Evolutionary conservation across 1,284 basidiomycete genomes (phyloP).

Genomic region (Phellopilus nigrolimitatus): DNA sequence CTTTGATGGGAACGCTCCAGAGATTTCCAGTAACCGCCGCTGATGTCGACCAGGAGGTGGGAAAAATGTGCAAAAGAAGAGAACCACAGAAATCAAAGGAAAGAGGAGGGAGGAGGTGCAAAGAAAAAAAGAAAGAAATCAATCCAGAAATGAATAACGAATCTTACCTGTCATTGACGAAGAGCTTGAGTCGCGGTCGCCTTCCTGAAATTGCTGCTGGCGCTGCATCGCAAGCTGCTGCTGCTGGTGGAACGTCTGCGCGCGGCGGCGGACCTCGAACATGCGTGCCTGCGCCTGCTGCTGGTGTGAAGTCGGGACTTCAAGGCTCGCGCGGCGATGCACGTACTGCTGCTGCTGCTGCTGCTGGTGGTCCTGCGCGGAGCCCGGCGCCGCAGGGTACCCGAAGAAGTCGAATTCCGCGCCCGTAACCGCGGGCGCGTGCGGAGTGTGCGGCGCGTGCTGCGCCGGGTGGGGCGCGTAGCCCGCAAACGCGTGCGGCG

Average conservation of each 20-base stretch:
- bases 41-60: not conserved
- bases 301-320: not conserved
- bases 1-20: conserved; percentile 6
- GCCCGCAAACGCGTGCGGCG: not conserved
- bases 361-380: too few species aligned
- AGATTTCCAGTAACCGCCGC: not conserved
- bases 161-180: conserved; percentile 3
- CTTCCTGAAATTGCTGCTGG: not conserved
- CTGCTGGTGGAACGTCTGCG: not conserved
- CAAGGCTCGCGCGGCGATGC: not conserved
- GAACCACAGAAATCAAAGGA: conserved; percentile 7
- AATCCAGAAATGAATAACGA: not conserved
- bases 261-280: not conserved
- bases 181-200: not conserved
- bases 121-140: not conserved
- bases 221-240: not conserved
- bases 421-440: conserved; percentile 15
- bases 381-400: not conserved
- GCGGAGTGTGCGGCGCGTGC: conserved; percentile 12
- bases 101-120: not conserved
- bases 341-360: not conserved
- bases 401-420: conserved; percentile 6
- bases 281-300: not conserved
- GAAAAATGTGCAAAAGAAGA: not conserved
- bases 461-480: conserved; percentile 9